Conservation (phyloP, 2,329 filamentous ascomycete species). For the Phaeosphaeria sp. region DNA sequence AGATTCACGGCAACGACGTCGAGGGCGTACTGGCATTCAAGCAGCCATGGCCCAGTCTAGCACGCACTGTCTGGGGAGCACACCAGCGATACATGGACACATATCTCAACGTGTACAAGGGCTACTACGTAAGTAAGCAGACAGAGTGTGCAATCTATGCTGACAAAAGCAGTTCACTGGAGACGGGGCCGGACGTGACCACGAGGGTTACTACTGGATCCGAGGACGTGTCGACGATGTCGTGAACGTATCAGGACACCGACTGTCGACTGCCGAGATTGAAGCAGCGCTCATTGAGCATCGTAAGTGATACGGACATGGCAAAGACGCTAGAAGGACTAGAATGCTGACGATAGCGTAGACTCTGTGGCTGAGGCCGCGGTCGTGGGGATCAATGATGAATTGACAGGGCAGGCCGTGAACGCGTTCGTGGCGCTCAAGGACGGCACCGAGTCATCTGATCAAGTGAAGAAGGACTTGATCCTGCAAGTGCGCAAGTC, state of each 20-base stretch:
- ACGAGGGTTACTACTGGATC: conserved; percentile 99
- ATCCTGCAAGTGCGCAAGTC: conserved; percentile 95
- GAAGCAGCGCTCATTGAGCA: conserved; percentile 97
- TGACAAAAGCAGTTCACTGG: conserved; percentile 73
- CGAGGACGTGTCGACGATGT: conserved; percentile 97
- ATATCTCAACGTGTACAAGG: conserved; percentile 96
- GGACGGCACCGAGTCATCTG: conserved; percentile 76
- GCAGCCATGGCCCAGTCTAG: conserved; percentile 98
- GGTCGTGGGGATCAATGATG: conserved; percentile 90
- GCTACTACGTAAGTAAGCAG: conserved; percentile 80
- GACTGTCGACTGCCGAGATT: conserved; percentile 96
- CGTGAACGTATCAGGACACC: conserved; percentile 96
- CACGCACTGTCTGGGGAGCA: conserved; percentile 94
- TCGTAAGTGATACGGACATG: conserved; percentile 51
- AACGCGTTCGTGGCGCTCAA: conserved; percentile 96
- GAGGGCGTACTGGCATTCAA: conserved; percentile 97
- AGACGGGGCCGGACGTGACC: conserved; percentile 93
- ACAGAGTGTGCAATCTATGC: conserved; percentile 7
- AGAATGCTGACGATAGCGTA: conserved; percentile 34
- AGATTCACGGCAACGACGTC: conserved; percentile 93
- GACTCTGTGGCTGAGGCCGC: conserved; percentile 88
- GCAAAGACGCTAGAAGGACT: background rate
- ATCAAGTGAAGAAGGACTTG: conserved; percentile 90
- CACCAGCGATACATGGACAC: conserved; percentile 99
- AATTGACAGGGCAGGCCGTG: conserved; percentile 95